phyloP scores from a whole-genome alignment of 176 grass and related monocot species.

The Eleusine indica region DNA sequence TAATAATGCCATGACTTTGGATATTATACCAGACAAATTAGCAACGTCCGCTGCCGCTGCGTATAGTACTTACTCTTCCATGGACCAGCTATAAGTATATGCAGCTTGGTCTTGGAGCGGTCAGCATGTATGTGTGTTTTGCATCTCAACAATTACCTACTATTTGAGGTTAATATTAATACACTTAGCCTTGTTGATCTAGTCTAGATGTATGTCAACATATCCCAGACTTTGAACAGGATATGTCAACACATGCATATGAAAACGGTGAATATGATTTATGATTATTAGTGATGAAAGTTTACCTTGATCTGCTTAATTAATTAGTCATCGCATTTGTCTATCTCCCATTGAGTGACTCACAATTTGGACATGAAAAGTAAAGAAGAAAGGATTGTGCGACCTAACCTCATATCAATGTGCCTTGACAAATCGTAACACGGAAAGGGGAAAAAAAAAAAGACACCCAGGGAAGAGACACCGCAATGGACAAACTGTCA shows the following conservation, averaged over 20 bases:
- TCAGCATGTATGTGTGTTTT: not conserved
- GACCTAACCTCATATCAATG: slow-evolving; percentile 43
- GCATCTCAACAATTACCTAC: too few species aligned
- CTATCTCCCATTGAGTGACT: not conserved
- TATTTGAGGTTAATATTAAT: not conserved
- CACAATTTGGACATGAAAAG: not conserved
- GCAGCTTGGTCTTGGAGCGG: not conserved
- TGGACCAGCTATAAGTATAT: not conserved
- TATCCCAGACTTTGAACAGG: not conserved
- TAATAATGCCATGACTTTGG: not conserved
- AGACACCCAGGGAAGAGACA: not conserved
- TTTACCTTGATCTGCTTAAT: not conserved
- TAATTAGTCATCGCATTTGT: not conserved
- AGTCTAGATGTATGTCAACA: not conserved
- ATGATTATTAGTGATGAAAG: not conserved
- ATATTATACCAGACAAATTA: not conserved
- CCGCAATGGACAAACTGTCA: slow-evolving; percentile 34
- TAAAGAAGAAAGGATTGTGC: slow-evolving; percentile 24
- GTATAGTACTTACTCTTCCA: not conserved
- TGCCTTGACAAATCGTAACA: slow-evolving; percentile 36
- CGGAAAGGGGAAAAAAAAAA: not conserved
- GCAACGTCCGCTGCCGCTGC: not conserved
- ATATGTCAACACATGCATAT: not conserved
- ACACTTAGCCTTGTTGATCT: not conserved
- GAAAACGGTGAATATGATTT: not conserved